A percentile compares a stretch with the other conserved stretches of the same genome.
These are phyloP conservation scores for Trichoderma sp. DNA, from an alignment of 2,329 filamentous ascomycete genomes.

Conservation along the genomic window DNA sequence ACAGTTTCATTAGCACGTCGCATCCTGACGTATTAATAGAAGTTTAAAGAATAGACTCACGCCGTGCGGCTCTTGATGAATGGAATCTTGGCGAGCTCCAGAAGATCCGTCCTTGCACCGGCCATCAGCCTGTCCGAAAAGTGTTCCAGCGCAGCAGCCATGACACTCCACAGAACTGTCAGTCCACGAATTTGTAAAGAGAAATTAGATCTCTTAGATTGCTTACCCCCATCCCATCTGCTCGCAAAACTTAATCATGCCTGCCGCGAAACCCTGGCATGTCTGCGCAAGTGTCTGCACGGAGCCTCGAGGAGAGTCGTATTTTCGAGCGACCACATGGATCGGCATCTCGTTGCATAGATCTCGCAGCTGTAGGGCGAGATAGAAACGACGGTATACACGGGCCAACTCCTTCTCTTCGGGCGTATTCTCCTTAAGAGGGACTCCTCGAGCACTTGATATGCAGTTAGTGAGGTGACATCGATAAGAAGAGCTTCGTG, in stretches of 20 bases:
- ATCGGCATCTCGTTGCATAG: slow-evolving; percentile 74
- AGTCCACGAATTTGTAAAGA: neutral
- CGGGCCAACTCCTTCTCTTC: slow-evolving; percentile 59
- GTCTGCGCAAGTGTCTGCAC: slow-evolving; percentile 71
- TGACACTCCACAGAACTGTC: slow-evolving; percentile 46
- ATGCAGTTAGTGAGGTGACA: neutral
- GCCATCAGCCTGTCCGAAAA: slow-evolving; percentile 71
- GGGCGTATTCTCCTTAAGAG: slow-evolving; percentile 58
- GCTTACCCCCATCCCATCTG: slow-evolving; percentile 67
- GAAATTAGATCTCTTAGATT: too few relatives aligned
- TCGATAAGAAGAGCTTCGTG: neutral
- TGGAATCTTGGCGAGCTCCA: slow-evolving; percentile 67
- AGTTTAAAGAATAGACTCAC: slow-evolving; percentile 24
- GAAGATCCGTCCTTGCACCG: slow-evolving; percentile 66
- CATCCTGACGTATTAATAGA: neutral
- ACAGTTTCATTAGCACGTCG: neutral
- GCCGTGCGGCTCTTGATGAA: slow-evolving; percentile 77
- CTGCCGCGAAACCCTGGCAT: slow-evolving; percentile 74
- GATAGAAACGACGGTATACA: slow-evolving; percentile 69
- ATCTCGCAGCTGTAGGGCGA: slow-evolving; percentile 73
- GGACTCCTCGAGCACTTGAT: slow-evolving; percentile 62
- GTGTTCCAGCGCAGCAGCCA: slow-evolving; percentile 70
- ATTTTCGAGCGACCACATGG: slow-evolving; percentile 66
- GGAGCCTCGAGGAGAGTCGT: slow-evolving; percentile 64
- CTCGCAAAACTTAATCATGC: slow-evolving; percentile 76